Base-by-base conservation (phyloP, 2,329 filamentous ascomycete genomes). In the Xylariales sp. region DNA sequence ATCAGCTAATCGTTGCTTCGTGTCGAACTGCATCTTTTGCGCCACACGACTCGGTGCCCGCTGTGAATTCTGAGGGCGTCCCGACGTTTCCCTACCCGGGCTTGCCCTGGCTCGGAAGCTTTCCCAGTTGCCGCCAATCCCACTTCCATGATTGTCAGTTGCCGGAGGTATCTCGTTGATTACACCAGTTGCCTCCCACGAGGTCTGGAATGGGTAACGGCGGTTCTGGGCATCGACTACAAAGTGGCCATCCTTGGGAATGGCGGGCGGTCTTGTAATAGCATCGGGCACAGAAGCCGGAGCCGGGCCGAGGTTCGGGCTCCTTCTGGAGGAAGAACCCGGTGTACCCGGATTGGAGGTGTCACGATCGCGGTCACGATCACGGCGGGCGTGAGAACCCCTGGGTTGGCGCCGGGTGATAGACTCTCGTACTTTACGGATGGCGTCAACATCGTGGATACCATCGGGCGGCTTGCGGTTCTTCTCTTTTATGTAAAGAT, bases 401-500 rank as follows among this genome's bases (percentile, higher is more conserved):
- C 93, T 88, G 1, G 93, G 90, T 78, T 97, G 93, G 67, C 95
- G 87, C 71, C 95, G 86, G 32, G 95, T 98, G 79, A 98, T 97
- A 69, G 89, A 87, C 52, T 93, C 93, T 61, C 95, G 89, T 75
- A 97, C 83, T 80, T 91, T 93, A 73, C 88, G 87, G 75, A 98
- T 98, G 79, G 93, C 93, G 7, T 95, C 93, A 66, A 97, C 93
- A 82, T 97, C 86, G 80, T 98, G 95, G 53, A 97, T 82, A 57
- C 94, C 94, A 81, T 98, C 95, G 6, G 91, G 83, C 1, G 90
- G 86, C 80, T 94, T 96, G 1, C 95, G 93, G 79, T 97, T 97
- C 82, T 94, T 97, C 67, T 94, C 91, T 77, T 94, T 94, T 75
- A 97, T 94, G 80, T 97, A 97, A 46, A 97, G 88, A 79, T 98